phyloP scores from a whole-genome alignment of 75 land plant species.

The Larix kaempferi region DNA sequence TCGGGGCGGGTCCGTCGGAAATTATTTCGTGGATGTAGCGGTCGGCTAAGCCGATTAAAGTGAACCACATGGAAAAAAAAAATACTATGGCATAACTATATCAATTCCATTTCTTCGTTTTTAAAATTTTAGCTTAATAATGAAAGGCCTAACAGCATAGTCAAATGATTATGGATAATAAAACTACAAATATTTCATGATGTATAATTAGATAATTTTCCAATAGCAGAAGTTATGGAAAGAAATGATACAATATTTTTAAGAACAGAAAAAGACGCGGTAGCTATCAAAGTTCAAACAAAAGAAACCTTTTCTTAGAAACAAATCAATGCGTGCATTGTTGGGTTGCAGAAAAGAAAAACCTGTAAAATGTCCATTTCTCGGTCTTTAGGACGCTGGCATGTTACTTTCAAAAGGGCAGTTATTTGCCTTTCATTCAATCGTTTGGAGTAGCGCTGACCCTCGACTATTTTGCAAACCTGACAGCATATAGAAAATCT shows the following conservation, averaged over 20 bases:
- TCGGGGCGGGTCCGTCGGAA: too few species aligned
- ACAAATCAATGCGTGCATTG: not conserved
- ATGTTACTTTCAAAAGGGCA: constrained; percentile 79
- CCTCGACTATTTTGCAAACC: constrained; percentile 94
- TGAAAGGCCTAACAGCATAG: not conserved
- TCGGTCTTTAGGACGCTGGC: constrained; percentile 77
- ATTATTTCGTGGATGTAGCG: too few species aligned
- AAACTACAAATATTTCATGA: not conserved
- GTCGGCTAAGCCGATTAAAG: too few species aligned
- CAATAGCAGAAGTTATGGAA: too few species aligned
- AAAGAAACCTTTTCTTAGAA: not conserved
- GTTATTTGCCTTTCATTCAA: constrained; percentile 90
- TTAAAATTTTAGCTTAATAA: too few species aligned
- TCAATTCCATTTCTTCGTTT: too few species aligned
- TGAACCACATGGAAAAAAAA: too few species aligned
- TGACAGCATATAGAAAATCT: constrained; percentile 9
- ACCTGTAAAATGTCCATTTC: constrained; percentile 87
- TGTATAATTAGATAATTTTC: not conserved
- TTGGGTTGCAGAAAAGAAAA: not conserved
- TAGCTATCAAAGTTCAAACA: not conserved
- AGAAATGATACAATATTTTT: not conserved
- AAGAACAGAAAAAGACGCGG: not conserved
- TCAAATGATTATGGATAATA: not conserved
- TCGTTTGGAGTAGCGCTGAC: constrained; percentile 85
- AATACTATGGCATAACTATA: too few species aligned